phyloP scores from a whole-genome alignment of 1,284 basidiomycete species.

The Phaffia rhodozyma region DNA sequence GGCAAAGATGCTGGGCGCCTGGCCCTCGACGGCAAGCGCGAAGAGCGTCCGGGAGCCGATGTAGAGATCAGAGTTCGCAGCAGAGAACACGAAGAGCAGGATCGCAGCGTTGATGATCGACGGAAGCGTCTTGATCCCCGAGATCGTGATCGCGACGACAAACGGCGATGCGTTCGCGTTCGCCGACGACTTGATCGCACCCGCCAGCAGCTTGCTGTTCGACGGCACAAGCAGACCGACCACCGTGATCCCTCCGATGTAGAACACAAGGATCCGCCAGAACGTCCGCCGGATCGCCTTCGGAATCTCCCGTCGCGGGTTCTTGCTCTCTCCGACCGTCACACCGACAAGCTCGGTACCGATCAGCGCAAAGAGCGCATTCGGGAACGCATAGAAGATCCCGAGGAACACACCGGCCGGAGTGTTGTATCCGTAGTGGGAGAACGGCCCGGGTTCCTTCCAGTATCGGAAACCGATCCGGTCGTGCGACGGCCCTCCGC shows the following conservation, averaged over 20 bases:
- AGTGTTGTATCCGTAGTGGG: conserved; percentile 13
- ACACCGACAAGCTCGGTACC: conserved; percentile 47
- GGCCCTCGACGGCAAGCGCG: conserved; percentile 43
- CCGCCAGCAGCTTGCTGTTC: conserved; percentile 15
- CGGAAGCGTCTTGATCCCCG: conserved; percentile 29
- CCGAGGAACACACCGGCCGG: conserved; percentile 23
- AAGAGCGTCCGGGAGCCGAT: conserved; percentile 43
- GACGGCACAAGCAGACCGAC: conserved; percentile 25
- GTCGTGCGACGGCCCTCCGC: conserved; percentile 43
- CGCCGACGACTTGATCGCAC: conserved; percentile 43
- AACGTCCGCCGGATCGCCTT: conserved; percentile 41
- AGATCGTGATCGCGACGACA: conserved; percentile 44
- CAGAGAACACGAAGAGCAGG: conserved; percentile 34
- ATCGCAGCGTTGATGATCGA: conserved; percentile 39
- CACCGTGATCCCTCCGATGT: conserved; percentile 5
- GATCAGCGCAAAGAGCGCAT: conserved; percentile 36
- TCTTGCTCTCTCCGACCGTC: conserved; percentile 39
- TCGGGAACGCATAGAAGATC: conserved; percentile 17
- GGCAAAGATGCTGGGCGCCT: conserved; percentile 43
- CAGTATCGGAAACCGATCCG: conserved; percentile 49
- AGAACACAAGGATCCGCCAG: conserved; percentile 45
- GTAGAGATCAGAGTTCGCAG: conserved; percentile 42
- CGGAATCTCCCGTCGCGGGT: conserved; percentile 50
- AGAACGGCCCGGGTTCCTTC: conserved; percentile 25
- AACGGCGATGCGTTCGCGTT: conserved; percentile 63